A percentile compares a stretch with the other conserved stretches of the same genome.
phyloP scores from a whole-genome alignment of 805 yeast genomes.

The Candida andamanensis region DNA sequence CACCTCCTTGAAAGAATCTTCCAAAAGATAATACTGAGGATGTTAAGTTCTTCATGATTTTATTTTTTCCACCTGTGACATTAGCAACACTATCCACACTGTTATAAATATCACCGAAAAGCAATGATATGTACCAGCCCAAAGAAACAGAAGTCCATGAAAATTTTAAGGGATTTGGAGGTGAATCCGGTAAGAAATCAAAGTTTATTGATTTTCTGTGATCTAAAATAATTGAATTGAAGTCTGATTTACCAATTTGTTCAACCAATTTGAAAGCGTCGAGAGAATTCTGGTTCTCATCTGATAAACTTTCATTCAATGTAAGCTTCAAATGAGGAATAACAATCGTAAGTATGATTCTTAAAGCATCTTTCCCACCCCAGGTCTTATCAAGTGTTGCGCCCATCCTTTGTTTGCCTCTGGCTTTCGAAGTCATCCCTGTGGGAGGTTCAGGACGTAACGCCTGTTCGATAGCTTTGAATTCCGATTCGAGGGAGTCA shows the following conservation, averaged over 20 bases:
- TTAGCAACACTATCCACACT: conserved; percentile 16
- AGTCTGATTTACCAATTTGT: conserved; percentile 37
- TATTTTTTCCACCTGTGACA: conserved; percentile 20
- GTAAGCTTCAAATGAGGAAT: conserved; percentile 31
- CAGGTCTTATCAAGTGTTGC: conserved; percentile 48
- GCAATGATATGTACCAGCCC: conserved; percentile 70
- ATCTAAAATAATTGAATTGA: conserved; percentile 15
- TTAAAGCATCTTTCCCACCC: conserved; percentile 52
- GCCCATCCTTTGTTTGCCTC: conserved; percentile 47
- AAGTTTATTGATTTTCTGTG: conserved; percentile 26
- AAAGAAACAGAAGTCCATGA: conserved; percentile 59
- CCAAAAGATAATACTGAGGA: conserved; percentile 33
- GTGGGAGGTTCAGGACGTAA: conserved; percentile 48
- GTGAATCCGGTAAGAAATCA: conserved; percentile 41
- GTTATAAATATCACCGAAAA: conserved; percentile 55
- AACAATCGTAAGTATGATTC: conserved; percentile 34
- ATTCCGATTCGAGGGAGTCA: conserved; percentile 7
- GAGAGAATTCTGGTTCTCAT: conserved; percentile 13
- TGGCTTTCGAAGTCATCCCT: conserved; percentile 58
- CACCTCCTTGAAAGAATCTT: conserved; percentile 19
- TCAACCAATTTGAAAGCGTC: conserved; percentile 30
- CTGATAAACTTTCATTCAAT: conserved; percentile 22
- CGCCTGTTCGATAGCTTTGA: conserved; percentile 30
- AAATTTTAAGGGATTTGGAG: conserved; percentile 45
- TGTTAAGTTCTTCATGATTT: conserved; percentile 36